phyloP scores from a whole-genome alignment of 2,329 filamentous ascomycete species.

The Alternaria burnsii region DNA sequence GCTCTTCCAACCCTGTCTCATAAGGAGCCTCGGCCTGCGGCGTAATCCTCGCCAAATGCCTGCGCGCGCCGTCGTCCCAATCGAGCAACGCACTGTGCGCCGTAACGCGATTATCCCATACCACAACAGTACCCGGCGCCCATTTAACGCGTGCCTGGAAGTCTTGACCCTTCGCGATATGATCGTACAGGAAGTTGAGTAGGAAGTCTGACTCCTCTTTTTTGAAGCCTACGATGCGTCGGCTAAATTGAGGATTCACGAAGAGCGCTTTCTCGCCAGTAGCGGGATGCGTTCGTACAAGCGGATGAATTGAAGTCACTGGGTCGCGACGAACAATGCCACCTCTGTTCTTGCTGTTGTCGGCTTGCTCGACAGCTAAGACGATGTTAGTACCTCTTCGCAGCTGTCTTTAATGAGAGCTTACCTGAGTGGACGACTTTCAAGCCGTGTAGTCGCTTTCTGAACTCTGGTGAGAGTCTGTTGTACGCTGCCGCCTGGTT shows the following conservation, averaged over 20 bases:
- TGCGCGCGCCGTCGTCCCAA: slow-evolving; percentile 79
- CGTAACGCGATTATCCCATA: slow-evolving; percentile 87
- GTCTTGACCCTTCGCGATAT: slow-evolving; percentile 75
- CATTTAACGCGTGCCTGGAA: slow-evolving; percentile 80
- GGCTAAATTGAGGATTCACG: slow-evolving; percentile 85
- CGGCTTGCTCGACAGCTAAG: slow-evolving; percentile 74
- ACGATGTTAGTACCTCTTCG: slow-evolving; percentile 9
- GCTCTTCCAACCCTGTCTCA: slow-evolving; percentile 65
- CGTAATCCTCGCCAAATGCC: slow-evolving; percentile 83
- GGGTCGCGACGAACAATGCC: slow-evolving; percentile 79
- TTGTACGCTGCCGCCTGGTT: slow-evolving; percentile 84
- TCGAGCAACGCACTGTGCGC: slow-evolving; percentile 82
- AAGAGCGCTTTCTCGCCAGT: slow-evolving; percentile 87
- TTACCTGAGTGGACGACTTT: slow-evolving; percentile 80
- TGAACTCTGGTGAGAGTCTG: slow-evolving; percentile 79
- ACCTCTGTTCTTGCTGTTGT: slow-evolving; percentile 70
- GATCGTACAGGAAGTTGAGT: slow-evolving; percentile 79
- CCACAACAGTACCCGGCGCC: slow-evolving; percentile 80
- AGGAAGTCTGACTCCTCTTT: slow-evolving; percentile 84
- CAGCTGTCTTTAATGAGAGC: background rate
- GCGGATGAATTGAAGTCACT: slow-evolving; percentile 75
- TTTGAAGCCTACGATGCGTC: slow-evolving; percentile 82
- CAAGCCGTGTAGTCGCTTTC: slow-evolving; percentile 80
- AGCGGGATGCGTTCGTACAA: slow-evolving; percentile 79
- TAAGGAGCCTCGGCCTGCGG: slow-evolving; percentile 81